phyloP scores from a whole-genome alignment of 352 stramenopile species.

The Globisporangium orthogonon region DNA sequence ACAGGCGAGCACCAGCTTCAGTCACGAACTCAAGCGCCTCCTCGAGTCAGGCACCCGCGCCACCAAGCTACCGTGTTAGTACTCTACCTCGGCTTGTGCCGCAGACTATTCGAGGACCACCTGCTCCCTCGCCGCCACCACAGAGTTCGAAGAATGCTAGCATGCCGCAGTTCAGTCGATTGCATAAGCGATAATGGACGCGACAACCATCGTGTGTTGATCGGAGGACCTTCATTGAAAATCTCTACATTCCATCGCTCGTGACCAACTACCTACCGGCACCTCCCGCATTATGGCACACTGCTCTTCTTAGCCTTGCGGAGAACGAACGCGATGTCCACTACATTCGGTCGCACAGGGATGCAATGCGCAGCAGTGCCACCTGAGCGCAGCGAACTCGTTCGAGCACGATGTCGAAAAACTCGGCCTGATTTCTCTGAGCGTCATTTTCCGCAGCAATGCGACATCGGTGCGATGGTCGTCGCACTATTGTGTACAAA shows the following conservation, averaged over 20 bases:
- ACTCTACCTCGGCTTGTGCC: slow-evolving; percentile 27
- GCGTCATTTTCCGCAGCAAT: slow-evolving; percentile 34
- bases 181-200: slow-evolving; percentile 43
- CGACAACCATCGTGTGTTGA: background rate
- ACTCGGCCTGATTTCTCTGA: slow-evolving; percentile 19
- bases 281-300: background rate
- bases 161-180: slow-evolving; percentile 54
- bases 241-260: no score
- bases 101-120: slow-evolving; percentile 8
- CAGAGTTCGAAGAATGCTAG: slow-evolving; percentile 26
- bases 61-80: slow-evolving; percentile 7
- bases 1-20: slow-evolving; percentile 1
- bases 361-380: slow-evolving; percentile 19
- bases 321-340: slow-evolving; percentile 35
- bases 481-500: no score
- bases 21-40: background rate
- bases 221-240: no score
- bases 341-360: slow-evolving; percentile 24
- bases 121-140: slow-evolving; percentile 34
- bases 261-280: background rate
- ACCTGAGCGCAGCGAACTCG: slow-evolving; percentile 24
- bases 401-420: slow-evolving; percentile 30
- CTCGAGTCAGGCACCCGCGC: background rate
- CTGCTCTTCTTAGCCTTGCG: slow-evolving; percentile 19
- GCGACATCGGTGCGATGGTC: slow-evolving; percentile 32